Evolutionary conservation across 371 early-diverging fungal genomes (phyloP), one percentile per base, ranked within the genome.

Genomic region (Actinomortierella wolfii): DNA sequence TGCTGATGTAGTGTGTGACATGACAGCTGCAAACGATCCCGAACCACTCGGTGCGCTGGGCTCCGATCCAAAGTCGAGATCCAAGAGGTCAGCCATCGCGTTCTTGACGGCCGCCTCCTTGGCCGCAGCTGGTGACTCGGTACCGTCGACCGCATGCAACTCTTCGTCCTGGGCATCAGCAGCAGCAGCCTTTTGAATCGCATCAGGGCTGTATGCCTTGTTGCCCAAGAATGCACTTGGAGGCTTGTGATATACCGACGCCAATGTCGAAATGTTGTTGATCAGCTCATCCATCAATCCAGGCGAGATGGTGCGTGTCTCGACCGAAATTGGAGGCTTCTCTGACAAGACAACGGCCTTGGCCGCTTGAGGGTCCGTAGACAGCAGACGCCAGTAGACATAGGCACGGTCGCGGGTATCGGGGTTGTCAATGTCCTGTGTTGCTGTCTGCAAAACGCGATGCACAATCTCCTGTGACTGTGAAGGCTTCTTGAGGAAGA

Each of bases 331-430:
- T 49, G 95, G 92, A 3, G 97, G 96, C 66, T 94, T 95, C 52
- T 96, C 95, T 1, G 94, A 89, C 14, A 97, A 79, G 5, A 94
- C 87, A 20, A 92, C 81, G 52, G 86, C 83, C 79, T 86, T 90
- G 26, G 88, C 88, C 7, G 85, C 86, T 39, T 83, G 78, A 28
- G 97, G 97, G 68, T 94, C 93, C 3, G 94, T 91, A 5, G 96
- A 95, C 18, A 99, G 78, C 54, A 99, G 78, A 40, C 98, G 83
- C 97, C 98, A 97, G 78, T 99, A 99, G 55, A 99, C 92, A 67
- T 92, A 97, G 9, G 96, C 98, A 43, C 99, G 88, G 74, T 99
- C 99, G 51, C 99, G 88, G 51, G 98, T 86, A 77, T 98, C 98
- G 5, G 99, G 97, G 78, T 97, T 96, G 59, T 96, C 98, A 14